These are phyloP conservation scores for Penicillium sp. DNA, from an alignment of 2,329 filamentous ascomycete genomes.

Conservation along the genomic window DNA sequence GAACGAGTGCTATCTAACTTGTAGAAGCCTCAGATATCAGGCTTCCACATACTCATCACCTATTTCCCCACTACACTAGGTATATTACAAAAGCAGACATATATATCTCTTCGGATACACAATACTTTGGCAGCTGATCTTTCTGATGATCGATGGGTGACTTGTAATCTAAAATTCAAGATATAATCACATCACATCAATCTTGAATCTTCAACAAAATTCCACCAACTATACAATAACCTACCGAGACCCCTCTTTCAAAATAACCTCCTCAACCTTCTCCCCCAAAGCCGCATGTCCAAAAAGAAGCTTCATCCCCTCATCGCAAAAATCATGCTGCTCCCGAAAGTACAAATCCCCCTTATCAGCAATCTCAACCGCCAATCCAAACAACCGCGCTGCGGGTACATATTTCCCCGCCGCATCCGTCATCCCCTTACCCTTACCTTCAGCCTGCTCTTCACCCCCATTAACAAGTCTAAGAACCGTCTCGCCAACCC, in stretches of 20 bases:
- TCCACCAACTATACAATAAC: no score
- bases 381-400: conserved; percentile 14
- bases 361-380: conserved; percentile 20
- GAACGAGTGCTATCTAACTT: no score
- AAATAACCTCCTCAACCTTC: neutral
- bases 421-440: neutral
- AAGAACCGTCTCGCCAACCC: neutral
- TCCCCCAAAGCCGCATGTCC: neutral
- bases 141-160: no score
- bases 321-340: conserved; percentile 18
- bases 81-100: no score
- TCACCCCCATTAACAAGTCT: neutral
- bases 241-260: neutral
- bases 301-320: conserved; percentile 20
- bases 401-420: conserved; percentile 7
- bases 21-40: no score
- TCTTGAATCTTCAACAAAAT: no score
- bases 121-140: no score
- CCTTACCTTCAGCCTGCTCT: neutral
- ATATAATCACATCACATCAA: no score
- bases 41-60: no score
- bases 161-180: no score
- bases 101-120: no score
- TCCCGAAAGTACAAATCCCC: conserved; percentile 18
- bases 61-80: no score